A percentile compares a stretch with the other conserved stretches of the same genome.
phyloP scores from a whole-genome alignment of 257 asterid species.

The Jaltomata sinuosa region DNA sequence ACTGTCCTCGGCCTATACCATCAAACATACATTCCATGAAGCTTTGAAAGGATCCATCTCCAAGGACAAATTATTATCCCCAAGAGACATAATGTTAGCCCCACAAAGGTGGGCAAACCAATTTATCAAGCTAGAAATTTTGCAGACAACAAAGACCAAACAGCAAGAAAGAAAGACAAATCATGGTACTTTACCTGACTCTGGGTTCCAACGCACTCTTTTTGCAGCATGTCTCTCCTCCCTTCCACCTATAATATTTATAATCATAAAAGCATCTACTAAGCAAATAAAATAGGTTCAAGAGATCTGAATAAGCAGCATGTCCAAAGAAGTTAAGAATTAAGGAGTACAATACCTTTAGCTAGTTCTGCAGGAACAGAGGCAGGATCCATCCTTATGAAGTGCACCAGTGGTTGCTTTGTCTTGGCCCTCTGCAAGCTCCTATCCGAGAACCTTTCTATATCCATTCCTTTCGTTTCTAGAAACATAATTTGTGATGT shows the following conservation, averaged over 20 bases:
- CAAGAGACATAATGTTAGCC: background rate
- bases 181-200: conserved; percentile 24
- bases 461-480: conserved; percentile 36
- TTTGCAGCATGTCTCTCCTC: conserved; percentile 22
- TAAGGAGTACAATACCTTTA: conserved; percentile 16
- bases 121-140: background rate
- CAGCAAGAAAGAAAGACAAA: background rate
- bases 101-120: background rate
- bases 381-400: conserved; percentile 29
- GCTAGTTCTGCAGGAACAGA: conserved; percentile 70
- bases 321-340: background rate
- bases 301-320: background rate
- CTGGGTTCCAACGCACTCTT: conserved; percentile 45
- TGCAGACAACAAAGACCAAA: background rate
- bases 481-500: conserved; percentile 6
- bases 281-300: background rate
- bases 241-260: conserved; percentile 27
- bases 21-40: background rate
- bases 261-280: background rate
- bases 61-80: background rate
- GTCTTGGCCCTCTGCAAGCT: conserved; percentile 2
- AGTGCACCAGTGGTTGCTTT: conserved; percentile 38
- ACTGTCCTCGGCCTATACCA: background rate
- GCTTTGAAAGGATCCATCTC: background rate
- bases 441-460: conserved; percentile 50